phyloP scores from a whole-genome alignment of 495 filamentous ascomycete genomes.

The Xylaria nigripes region DNA sequence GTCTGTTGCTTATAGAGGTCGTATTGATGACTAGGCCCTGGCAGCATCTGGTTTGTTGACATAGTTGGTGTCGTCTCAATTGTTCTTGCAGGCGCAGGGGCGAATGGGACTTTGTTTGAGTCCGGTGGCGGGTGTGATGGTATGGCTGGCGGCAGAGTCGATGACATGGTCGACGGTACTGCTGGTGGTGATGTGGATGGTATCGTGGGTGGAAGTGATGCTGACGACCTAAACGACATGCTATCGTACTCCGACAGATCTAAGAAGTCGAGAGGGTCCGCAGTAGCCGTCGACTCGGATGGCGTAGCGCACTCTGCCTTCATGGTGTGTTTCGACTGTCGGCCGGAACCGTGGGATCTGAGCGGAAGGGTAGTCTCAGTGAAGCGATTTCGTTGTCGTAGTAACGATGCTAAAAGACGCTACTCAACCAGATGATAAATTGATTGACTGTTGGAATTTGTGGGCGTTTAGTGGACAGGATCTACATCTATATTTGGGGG shows the following conservation, averaged over 20 bases:
- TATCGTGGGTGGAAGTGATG: slow-evolving; percentile 34
- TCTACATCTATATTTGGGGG: neutral
- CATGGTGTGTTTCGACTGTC: slow-evolving; percentile 4
- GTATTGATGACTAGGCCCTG: slow-evolving; percentile 86
- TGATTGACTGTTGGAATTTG: slow-evolving; percentile 7
- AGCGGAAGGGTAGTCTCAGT: neutral
- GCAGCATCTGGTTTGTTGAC: slow-evolving; percentile 46
- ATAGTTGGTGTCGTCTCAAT: slow-evolving; percentile 25
- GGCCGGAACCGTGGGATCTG: neutral
- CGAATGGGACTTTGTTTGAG: slow-evolving; percentile 29
- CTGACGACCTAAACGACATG: slow-evolving; percentile 36
- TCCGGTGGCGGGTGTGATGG: slow-evolving; percentile 42
- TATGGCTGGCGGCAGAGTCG: slow-evolving; percentile 12
- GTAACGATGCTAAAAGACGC: neutral
- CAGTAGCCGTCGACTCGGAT: slow-evolving; percentile 21
- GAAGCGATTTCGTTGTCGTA: neutral
- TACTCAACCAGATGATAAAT: neutral
- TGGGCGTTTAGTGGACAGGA: neutral
- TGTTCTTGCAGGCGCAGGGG: slow-evolving; percentile 16
- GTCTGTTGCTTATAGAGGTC: slow-evolving; percentile 87
- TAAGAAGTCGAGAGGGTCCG: slow-evolving; percentile 27
- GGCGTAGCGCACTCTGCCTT: slow-evolving; percentile 14
- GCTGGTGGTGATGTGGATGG: neutral
- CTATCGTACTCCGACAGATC: slow-evolving; percentile 43
- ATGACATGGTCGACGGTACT: slow-evolving; percentile 12